Percentiles rank a stretch among this genome's conserved stretches.
Conservation (phyloP, 257 asterid genomes). For the Phtheirospermum japonicum region DNA sequence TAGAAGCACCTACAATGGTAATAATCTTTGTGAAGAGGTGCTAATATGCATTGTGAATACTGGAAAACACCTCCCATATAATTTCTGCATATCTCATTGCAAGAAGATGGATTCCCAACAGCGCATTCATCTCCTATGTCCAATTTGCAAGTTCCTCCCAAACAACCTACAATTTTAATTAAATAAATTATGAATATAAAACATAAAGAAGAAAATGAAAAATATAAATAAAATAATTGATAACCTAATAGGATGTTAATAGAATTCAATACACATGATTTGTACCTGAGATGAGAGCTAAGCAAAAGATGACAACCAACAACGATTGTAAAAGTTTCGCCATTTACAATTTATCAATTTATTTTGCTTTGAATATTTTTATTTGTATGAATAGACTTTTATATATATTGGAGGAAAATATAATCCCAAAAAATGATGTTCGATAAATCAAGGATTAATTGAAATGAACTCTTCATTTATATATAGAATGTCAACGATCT, state of each 20-base stretch:
- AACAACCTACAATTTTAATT: conserved; percentile 3
- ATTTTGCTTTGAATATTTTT: too few species aligned
- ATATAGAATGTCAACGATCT: too few species aligned
- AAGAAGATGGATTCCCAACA: background rate
- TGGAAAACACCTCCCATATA: background rate
- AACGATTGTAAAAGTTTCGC: background rate
- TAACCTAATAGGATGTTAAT: background rate
- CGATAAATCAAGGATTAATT: too few species aligned
- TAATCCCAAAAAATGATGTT: too few species aligned
- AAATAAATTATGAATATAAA: too few species aligned
- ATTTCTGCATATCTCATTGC: conserved; percentile 4
- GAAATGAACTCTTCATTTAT: too few species aligned
- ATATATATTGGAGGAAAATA: too few species aligned
- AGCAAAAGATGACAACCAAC: background rate
- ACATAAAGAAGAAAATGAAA: background rate
- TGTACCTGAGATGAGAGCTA: conserved; percentile 1
- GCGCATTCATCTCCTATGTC: conserved; percentile 12
- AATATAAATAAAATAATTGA: background rate
- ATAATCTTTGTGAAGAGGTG: background rate
- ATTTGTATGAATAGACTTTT: too few species aligned
- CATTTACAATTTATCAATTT: background rate
- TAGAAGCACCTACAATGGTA: conserved; percentile 17
- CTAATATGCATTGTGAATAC: background rate
- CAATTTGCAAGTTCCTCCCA: conserved; percentile 6
- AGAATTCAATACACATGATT: too few species aligned